These are phyloP conservation scores for Acer saccharum DNA, from an alignment of 345 rosid species.

Conservation along the genomic window DNA sequence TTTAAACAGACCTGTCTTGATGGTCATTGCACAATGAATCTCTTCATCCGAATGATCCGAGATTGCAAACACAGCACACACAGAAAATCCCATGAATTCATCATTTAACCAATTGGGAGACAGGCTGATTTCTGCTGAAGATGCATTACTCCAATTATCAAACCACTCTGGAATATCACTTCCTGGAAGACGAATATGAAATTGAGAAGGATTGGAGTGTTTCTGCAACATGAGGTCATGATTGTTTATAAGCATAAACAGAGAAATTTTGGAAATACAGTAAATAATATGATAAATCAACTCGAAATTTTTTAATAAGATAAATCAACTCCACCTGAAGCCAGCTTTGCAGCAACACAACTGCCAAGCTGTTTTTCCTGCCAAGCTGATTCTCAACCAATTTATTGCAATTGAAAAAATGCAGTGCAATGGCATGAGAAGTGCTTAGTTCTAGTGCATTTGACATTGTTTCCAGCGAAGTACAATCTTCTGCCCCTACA, in stretches of 20 bases:
- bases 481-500: conserved; percentile 10
- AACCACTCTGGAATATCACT: conserved; percentile 15
- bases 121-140: too few species aligned
- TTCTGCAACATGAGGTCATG: background rate
- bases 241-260: background rate
- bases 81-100: conserved; percentile 12
- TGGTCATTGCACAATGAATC: background rate
- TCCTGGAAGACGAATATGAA: conserved; percentile 13
- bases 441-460: background rate
- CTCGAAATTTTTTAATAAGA: too few species aligned
- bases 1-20: background rate
- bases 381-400: too few species aligned
- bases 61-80: background rate
- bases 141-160: too few species aligned
- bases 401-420: too few species aligned
- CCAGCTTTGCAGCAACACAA: too few species aligned
- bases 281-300: too few species aligned
- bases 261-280: too few species aligned
- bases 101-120: too few species aligned
- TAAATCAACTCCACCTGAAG: too few species aligned
- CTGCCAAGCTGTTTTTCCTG: too few species aligned
- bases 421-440: background rate
- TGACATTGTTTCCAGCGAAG: conserved; percentile 14
- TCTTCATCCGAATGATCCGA: background rate
- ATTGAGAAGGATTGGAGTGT: background rate